A percentile compares a stretch with the other conserved stretches of the same genome.
These are phyloP conservation scores for Diplodia corticola DNA, from an alignment of 2,329 filamentous ascomycete genomes.

Conservation along the genomic window DNA sequence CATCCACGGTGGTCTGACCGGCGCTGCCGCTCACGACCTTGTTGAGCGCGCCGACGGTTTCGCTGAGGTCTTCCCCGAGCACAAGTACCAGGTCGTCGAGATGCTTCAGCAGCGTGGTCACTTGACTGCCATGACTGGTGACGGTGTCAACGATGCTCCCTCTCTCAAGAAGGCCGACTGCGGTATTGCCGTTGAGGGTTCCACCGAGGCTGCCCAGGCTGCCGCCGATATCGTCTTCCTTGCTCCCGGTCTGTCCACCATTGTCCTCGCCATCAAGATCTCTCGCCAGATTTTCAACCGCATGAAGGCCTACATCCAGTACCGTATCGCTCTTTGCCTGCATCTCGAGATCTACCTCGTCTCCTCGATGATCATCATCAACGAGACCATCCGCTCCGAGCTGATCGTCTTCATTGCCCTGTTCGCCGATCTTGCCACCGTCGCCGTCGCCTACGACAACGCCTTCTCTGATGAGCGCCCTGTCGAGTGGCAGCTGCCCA, in stretches of 20 bases:
- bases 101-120: slow-evolving; percentile 74
- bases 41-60: slow-evolving; percentile 74
- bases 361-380: slow-evolving; percentile 76
- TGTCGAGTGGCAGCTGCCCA: slow-evolving; percentile 78
- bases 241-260: slow-evolving; percentile 69
- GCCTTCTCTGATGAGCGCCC: slow-evolving; percentile 73
- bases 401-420: slow-evolving; percentile 78
- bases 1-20: slow-evolving; percentile 72
- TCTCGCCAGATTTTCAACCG: slow-evolving; percentile 75
- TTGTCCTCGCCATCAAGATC: slow-evolving; percentile 72
- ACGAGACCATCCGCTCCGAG: slow-evolving; percentile 71
- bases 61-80: slow-evolving; percentile 72
- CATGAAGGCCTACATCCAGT: slow-evolving; percentile 77
- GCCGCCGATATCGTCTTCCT: slow-evolving; percentile 75
- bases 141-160: slow-evolving; percentile 72
- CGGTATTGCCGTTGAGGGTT: slow-evolving; percentile 72
- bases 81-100: slow-evolving; percentile 75
- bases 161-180: slow-evolving; percentile 74
- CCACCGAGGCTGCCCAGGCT: slow-evolving; percentile 70
- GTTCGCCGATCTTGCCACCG: slow-evolving; percentile 77
- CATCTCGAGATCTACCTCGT: slow-evolving; percentile 76
- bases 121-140: slow-evolving; percentile 74
- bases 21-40: slow-evolving; percentile 72
- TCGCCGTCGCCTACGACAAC: slow-evolving; percentile 77
- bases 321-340: slow-evolving; percentile 73